phyloP scores from a whole-genome alignment of 192 early-diverging fungal species.

The Coemansia sp. region DNA sequence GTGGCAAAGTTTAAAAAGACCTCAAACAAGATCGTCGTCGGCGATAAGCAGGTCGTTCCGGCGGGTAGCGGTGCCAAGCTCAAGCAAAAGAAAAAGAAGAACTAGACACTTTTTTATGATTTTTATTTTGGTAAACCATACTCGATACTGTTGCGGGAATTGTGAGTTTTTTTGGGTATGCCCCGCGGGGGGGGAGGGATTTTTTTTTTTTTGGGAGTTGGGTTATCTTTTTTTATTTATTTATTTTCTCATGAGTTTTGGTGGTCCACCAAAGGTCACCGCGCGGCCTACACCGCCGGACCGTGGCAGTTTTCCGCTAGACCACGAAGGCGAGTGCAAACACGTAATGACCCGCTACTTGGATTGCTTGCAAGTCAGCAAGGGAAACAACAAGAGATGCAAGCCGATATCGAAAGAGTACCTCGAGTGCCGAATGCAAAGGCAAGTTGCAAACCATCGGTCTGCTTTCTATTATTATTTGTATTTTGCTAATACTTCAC shows the following conservation, averaged over 20 bases:
- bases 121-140: not conserved
- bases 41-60: constrained; percentile 37
- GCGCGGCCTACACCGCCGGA: constrained; percentile 74
- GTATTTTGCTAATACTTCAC: too few relatives aligned
- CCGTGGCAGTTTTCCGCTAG: constrained; percentile 87
- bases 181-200: not conserved
- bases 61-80: constrained; percentile 39
- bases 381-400: constrained; percentile 71
- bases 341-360: constrained; percentile 77
- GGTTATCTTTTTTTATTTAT: not conserved
- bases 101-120: constrained; percentile 8
- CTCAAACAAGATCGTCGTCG: constrained; percentile 68
- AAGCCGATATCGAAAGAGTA: constrained; percentile 73
- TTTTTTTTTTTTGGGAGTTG: not conserved
- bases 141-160: not conserved
- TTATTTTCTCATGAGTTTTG: constrained; percentile 63
- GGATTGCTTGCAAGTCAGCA: constrained; percentile 69
- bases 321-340: constrained; percentile 84
- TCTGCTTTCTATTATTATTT: not conserved
- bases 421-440: constrained; percentile 89
- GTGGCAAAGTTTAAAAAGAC: constrained; percentile 97
- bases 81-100: constrained; percentile 46
- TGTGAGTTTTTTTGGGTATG: too few relatives aligned
- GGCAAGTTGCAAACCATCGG: constrained; percentile 21
- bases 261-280: constrained; percentile 64